Conservation (phyloP, 306 rosid genomes). For the Glycine tomentella region DNA sequence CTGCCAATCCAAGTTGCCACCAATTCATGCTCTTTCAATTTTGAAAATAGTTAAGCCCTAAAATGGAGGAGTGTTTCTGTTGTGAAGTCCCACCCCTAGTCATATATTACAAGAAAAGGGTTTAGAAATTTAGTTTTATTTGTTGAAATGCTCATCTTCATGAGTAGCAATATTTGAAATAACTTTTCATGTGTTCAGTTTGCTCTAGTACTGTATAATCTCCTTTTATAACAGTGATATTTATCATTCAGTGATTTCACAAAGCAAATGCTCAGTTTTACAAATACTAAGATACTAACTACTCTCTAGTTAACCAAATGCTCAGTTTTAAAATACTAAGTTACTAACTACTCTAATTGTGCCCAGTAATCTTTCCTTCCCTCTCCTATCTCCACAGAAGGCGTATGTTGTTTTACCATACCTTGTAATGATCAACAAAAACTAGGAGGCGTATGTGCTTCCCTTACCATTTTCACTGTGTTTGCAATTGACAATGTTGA, state of each 20-base stretch:
- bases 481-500: too few species aligned
- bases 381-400: too few species aligned
- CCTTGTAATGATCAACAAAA: too few species aligned
- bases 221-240: neutral
- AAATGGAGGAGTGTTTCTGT: neutral
- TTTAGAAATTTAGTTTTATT: conserved; percentile 29
- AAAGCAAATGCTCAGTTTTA: too few species aligned
- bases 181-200: conserved; percentile 5
- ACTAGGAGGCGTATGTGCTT: too few species aligned
- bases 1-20: conserved; percentile 74
- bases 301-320: too few species aligned
- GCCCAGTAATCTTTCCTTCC: too few species aligned
- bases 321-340: too few species aligned
- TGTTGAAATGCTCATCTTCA: conserved; percentile 50
- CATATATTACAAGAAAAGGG: conserved; percentile 19
- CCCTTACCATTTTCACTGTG: too few species aligned
- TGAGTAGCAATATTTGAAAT: conserved; percentile 35
- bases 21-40: conserved; percentile 70
- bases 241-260: neutral
- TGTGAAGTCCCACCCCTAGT: neutral
- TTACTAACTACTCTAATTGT: too few species aligned
- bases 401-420: too few species aligned
- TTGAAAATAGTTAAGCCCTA: conserved; percentile 69
- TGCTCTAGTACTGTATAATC: neutral
- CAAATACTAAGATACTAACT: too few species aligned